phyloP scores from a whole-genome alignment of 371 early-diverging fungal species.

The Saksenaea vasiformis region DNA sequence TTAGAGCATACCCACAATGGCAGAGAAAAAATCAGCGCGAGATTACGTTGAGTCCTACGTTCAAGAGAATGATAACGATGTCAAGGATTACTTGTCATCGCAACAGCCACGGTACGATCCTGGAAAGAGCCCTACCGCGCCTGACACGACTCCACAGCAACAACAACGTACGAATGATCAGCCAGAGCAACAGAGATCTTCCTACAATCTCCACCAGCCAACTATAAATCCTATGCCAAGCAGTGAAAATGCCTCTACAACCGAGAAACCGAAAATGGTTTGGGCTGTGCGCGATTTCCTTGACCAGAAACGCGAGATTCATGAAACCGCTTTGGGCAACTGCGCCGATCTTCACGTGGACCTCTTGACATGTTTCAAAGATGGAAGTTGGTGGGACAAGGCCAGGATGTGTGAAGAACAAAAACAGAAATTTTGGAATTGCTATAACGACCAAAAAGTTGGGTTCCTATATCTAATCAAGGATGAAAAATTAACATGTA shows the following conservation, averaged over 20 bases:
- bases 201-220: constrained; percentile 17
- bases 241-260: neutral
- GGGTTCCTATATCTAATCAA: neutral
- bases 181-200: constrained; percentile 25
- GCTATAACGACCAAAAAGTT: constrained; percentile 56
- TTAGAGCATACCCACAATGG: constrained; percentile 11
- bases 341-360: constrained; percentile 61
- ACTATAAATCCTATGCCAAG: constrained; percentile 16
- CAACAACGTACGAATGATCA: constrained; percentile 7
- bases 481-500: neutral
- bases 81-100: constrained; percentile 28
- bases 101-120: constrained; percentile 48
- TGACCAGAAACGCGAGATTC: constrained; percentile 54
- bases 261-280: constrained; percentile 16
- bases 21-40: constrained; percentile 29
- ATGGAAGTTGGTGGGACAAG: constrained; percentile 67
- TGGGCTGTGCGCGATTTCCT: constrained; percentile 36
- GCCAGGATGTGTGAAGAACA: constrained; percentile 65
- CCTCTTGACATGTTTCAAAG: constrained; percentile 51
- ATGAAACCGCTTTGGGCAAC: constrained; percentile 49
- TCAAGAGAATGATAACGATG: constrained; percentile 22
- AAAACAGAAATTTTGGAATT: constrained; percentile 55
- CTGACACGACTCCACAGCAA: constrained; percentile 11
- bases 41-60: constrained; percentile 47
- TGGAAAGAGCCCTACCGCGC: constrained; percentile 22